Percentiles rank a stretch among this genome's conserved stretches.
Conservation (phyloP, 1,284 basidiomycete genomes). For the Ustilago nuda region DNA sequence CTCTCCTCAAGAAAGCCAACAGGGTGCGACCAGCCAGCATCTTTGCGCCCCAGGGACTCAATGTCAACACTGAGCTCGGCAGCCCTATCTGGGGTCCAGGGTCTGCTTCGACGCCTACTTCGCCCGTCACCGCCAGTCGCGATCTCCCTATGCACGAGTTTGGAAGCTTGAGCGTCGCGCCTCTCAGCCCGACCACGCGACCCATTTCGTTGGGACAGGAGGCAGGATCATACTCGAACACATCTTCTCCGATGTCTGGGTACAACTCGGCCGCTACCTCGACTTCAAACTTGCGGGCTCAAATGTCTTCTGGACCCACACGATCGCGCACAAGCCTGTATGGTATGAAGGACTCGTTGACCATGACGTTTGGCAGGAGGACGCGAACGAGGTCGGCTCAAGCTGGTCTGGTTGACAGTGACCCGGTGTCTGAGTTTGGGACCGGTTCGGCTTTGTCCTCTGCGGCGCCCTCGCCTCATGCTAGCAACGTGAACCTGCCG, state of each 20-base stretch:
- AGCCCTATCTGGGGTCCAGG: constrained; percentile 35
- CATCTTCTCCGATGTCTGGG: constrained; percentile 37
- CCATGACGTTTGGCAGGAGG: constrained; percentile 38
- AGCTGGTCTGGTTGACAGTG: constrained; percentile 21
- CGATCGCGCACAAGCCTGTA: constrained; percentile 39
- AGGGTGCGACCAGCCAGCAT: constrained; percentile 40
- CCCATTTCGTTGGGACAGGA: constrained; percentile 16
- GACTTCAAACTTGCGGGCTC: constrained; percentile 22
- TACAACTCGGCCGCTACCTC: constrained; percentile 35
- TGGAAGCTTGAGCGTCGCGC: constrained; percentile 25
- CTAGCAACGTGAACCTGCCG: constrained; percentile 30
- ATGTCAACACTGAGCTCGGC: constrained; percentile 32
- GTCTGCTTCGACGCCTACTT: constrained; percentile 43
- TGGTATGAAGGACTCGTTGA: constrained; percentile 46
- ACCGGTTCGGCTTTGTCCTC: constrained; percentile 23
- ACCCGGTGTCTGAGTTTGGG: constrained; percentile 20
- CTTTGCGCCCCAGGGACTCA: constrained; percentile 40
- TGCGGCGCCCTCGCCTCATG: constrained; percentile 29
- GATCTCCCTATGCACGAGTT: constrained; percentile 43
- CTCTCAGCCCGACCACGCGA: constrained; percentile 23
- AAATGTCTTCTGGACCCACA: constrained; percentile 16
- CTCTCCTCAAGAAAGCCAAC: constrained; percentile 46
- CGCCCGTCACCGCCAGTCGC: constrained; percentile 22
- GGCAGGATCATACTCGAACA: constrained; percentile 20
- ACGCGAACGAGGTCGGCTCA: constrained; percentile 34